Evolutionary conservation across 2,329 filamentous ascomycete genomes (phyloP).

Genomic region (Aspergillus fischeri): DNA sequence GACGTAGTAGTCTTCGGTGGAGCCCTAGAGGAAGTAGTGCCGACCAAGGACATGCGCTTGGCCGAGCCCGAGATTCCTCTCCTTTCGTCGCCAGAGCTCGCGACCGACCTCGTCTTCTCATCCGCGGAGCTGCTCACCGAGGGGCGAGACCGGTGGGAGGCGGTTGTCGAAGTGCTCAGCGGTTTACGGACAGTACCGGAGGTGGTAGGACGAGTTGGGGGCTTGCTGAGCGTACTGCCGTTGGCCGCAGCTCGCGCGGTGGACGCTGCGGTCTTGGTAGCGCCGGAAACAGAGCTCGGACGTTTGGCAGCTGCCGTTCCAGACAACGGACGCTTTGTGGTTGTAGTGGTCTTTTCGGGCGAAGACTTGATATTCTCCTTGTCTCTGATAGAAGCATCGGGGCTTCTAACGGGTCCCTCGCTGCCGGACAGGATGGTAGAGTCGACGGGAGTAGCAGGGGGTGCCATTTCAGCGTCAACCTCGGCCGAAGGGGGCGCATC

Average conservation of each 20-base stretch:
- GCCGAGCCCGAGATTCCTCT: slow-evolving; percentile 40
- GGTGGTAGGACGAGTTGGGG: slow-evolving; percentile 40
- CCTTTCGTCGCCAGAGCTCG: slow-evolving; percentile 44
- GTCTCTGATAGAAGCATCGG: slow-evolving; percentile 28
- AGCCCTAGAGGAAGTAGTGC: slow-evolving; percentile 33
- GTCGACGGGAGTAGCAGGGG: slow-evolving; percentile 34
- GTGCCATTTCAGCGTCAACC: slow-evolving; percentile 25
- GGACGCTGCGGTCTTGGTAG: slow-evolving; percentile 26
- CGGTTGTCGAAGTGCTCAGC: slow-evolving; percentile 31
- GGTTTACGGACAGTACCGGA: slow-evolving; percentile 33
- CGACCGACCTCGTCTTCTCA: slow-evolving; percentile 38
- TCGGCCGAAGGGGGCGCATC: slow-evolving; percentile 17
- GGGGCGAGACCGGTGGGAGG: slow-evolving; percentile 38
- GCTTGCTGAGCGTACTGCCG: slow-evolving; percentile 41
- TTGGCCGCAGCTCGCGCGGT: slow-evolving; percentile 26
- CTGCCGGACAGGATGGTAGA: slow-evolving; percentile 30
- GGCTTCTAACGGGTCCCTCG: slow-evolving; percentile 32
- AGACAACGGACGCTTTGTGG: slow-evolving; percentile 32
- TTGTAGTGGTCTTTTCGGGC: slow-evolving; percentile 28
- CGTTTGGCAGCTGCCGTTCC: slow-evolving; percentile 34
- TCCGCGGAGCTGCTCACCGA: slow-evolving; percentile 44
- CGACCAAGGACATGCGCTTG: slow-evolving; percentile 44
- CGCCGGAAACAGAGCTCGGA: slow-evolving; percentile 32
- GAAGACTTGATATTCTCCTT: slow-evolving; percentile 32
- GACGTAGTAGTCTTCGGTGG: slow-evolving; percentile 31